Base-by-base conservation (phyloP, 1,284 basidiomycete species). In the Ustilago cynodontis region DNA sequence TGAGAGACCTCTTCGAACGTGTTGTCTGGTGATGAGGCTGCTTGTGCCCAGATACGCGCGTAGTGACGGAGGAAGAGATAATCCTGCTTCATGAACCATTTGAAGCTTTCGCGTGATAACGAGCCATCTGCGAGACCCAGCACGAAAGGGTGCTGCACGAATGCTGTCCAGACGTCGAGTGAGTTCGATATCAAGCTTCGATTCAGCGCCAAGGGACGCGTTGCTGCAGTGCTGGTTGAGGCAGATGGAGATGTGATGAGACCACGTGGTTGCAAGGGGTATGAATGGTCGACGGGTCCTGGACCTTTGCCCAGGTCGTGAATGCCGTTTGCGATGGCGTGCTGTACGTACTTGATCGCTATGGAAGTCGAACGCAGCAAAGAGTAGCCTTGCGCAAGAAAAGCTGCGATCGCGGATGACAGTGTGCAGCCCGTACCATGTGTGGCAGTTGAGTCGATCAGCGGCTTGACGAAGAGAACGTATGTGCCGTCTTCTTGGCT, bases 381-480 rank as follows among this genome's bases (percentile, higher is more conserved):
- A 91, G 78, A 84, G 78, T 81, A 78, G 39, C 91, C 91, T 41
- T 88, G 87, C 0, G 90, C 91, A 14, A 94, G 87, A 24, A 88
- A 88, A 57, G 91, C 91, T 1, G 92, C 91, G 16, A 97, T 89
- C 0, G 94, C 93, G 0, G 94, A 91, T 43, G 92, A 92, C 10
- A 98, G 88, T 0, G 95, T 98, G 85, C 95, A 98, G 1, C 95
- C 95, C 0, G 95, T 98, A 1, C 95, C 95, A 83, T 98, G 95
- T 0, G 95, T 85, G 3, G 79, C 77, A 3, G 33, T 59, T 0
- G 81, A 71, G 7, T 52, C 49, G 3, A 84, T 50, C 16, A 68
- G 56, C 3, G 79, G 78, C 39, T 80, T 79, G 60, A 84, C 53
- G 52, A 83, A 83, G 16, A 85, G 37, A 16, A 74, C 77, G 39